phyloP scores from a whole-genome alignment of 2,329 filamentous ascomycete genomes.

The Diaporthe ilicicola region DNA sequence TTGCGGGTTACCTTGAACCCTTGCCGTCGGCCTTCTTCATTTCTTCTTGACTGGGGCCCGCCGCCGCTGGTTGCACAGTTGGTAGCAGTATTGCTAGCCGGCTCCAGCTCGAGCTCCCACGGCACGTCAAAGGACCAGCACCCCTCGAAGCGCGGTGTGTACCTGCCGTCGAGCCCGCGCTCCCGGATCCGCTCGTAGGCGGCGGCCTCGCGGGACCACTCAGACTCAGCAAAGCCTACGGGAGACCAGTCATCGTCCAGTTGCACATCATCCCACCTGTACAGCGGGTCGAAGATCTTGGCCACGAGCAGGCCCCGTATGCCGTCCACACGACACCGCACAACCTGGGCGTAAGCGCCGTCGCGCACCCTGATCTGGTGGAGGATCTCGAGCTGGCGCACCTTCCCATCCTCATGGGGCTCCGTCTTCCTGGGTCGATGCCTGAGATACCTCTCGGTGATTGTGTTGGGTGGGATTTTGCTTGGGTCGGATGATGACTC shows the following conservation, averaged over 20 bases:
- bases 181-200: background rate
- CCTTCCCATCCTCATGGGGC: background rate
- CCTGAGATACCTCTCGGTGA: background rate
- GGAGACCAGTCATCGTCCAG: background rate
- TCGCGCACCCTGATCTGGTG: conserved; percentile 3
- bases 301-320: background rate
- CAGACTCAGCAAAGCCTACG: background rate
- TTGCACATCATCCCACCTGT: background rate
- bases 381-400: background rate
- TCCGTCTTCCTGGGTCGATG: background rate
- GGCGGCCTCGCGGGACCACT: background rate
- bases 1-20: background rate
- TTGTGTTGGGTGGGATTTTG: background rate
- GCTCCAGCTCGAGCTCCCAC: background rate
- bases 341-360: background rate
- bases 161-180: background rate
- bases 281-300: background rate
- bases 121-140: background rate
- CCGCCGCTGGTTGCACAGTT: background rate
- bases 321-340: background rate
- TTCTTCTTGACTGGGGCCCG: too few relatives aligned
- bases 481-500: background rate
- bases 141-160: background rate
- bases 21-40: background rate
- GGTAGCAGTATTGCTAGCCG: background rate